Conservation (phyloP, 371 early-diverging fungal genomes). For the Saksenaea oblongispora region DNA sequence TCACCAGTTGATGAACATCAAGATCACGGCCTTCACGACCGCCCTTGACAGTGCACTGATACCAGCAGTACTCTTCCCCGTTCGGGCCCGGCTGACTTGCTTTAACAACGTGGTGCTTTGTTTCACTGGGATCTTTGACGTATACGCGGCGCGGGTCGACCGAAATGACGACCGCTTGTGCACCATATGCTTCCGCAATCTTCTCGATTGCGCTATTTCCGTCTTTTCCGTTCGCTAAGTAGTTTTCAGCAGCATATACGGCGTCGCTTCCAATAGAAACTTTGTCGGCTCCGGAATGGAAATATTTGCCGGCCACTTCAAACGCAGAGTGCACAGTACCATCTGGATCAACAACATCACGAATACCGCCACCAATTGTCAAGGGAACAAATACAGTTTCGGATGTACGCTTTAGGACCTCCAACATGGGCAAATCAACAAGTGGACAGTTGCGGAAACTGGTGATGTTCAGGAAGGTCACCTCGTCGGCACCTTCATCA, state of each 20-base stretch:
- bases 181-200: constrained; percentile 90
- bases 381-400: constrained; percentile 95
- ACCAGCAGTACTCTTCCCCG: constrained; percentile 95
- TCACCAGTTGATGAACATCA: constrained; percentile 90
- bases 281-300: constrained; percentile 98
- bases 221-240: constrained; percentile 56
- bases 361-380: constrained; percentile 98
- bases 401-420: constrained; percentile 86
- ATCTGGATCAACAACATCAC: constrained; percentile 85
- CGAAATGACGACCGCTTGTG: constrained; percentile 97
- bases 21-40: constrained; percentile 94
- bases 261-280: constrained; percentile 98
- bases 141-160: constrained; percentile 96
- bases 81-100: constrained; percentile 81
- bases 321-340: constrained; percentile 82
- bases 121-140: constrained; percentile 76
- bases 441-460: constrained; percentile 93
- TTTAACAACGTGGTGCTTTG: constrained; percentile 75
- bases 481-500: constrained; percentile 96
- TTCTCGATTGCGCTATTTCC: constrained; percentile 88
- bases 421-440: constrained; percentile 91
- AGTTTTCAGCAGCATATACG: constrained; percentile 93
- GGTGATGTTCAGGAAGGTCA: constrained; percentile 97
- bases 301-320: constrained; percentile 95
- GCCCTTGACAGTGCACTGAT: constrained; percentile 97